Conservation (phyloP, 2,329 filamentous ascomycete genomes). For the Coniochaeta sp. region DNA sequence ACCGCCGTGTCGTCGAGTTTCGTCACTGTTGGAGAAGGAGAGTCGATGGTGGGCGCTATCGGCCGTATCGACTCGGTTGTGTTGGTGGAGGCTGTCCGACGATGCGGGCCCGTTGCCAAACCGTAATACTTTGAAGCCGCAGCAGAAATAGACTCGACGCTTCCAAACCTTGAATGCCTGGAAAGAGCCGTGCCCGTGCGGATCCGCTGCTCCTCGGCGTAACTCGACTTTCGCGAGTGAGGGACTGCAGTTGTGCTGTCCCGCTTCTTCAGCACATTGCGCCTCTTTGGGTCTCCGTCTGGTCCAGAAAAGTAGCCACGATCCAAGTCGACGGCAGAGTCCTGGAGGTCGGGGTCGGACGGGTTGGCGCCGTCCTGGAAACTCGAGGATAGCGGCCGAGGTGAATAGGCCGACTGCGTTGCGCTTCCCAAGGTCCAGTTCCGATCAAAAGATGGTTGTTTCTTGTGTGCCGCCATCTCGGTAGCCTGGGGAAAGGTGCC, state of each 20-base stretch:
- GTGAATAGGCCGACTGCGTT: slow-evolving; percentile 22
- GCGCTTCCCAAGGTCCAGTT: slow-evolving; percentile 60
- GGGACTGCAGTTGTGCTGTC: slow-evolving; percentile 39
- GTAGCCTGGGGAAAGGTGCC: slow-evolving; percentile 34
- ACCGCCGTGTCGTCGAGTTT: slow-evolving; percentile 40
- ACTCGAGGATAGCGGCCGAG: slow-evolving; percentile 44
- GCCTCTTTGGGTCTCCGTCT: slow-evolving; percentile 67
- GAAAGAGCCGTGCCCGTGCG: slow-evolving; percentile 59
- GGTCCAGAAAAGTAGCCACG: slow-evolving; percentile 90
- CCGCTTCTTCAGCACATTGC: slow-evolving; percentile 77
- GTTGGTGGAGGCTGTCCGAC: slow-evolving; percentile 53
- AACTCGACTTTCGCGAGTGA: slow-evolving; percentile 67
- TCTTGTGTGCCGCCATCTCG: slow-evolving; percentile 39
- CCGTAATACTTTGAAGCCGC: slow-evolving; percentile 66
- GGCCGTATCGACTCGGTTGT: slow-evolving; percentile 48
- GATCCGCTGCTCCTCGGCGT: slow-evolving; percentile 64
- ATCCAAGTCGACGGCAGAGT: slow-evolving; percentile 59
- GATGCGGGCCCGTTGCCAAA: slow-evolving; percentile 38
- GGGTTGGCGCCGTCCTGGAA: slow-evolving; percentile 32
- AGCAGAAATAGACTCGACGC: slow-evolving; percentile 68
- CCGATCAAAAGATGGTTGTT: slow-evolving; percentile 61
- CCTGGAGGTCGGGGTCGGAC: slow-evolving; percentile 32
- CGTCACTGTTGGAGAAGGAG: slow-evolving; percentile 49
- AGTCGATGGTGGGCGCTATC: slow-evolving; percentile 44
- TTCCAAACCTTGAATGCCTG: slow-evolving; percentile 71